Base-by-base conservation (phyloP, 768 basidiomycete species). In the Xanthoconium purpureum region DNA sequence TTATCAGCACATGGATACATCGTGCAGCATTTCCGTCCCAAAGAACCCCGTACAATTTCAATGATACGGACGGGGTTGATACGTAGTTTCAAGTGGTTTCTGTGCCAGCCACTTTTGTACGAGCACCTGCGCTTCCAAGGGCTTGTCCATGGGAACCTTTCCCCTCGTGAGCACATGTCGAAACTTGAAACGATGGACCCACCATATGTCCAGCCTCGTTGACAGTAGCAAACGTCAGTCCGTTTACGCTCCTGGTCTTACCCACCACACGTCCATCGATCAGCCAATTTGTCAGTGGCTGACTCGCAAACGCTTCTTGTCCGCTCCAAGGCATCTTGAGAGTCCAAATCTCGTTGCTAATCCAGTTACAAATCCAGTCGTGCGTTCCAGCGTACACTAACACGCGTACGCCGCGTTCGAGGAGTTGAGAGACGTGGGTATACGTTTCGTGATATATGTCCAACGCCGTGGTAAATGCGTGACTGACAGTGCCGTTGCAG, bases 351-450 rank as follows among this genome's bases (percentile, higher is more conserved):
- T 24, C 24, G 24, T 24, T 24, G 24, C 84, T 82, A 36, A 87
- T 74, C 81, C 81, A 86, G 64, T 88, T 87, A 67, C 87, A 89
- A 62, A 85, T 85, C 85, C 85, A 87, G 65, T 88, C 85, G 62
- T 82, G 83, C 40, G 81, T 84, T 24, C 86, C 87, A 4, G 83
- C 84, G 57, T 88, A 88, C 42, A 86, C 82, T 36, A 91, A 76
- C 42, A 88, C 73, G 14, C 83, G 80, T 36, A 38, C 6, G 14
- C 37, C 37, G 14, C 37, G 37, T 15, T 40, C 39, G n/a, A 40
- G 39, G 35, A 91, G 78, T 15, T 58, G 68, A 15, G 73, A 59
- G 52, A 79, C 66, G 45, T 80, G 74, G 44, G 59, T 51, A 48
- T 59, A 24, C 24, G 24, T 24, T 24, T 24, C 24, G 24, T 24